Conservation (phyloP, 345 rosid species). For the Crucihimalaya himalaica region DNA sequence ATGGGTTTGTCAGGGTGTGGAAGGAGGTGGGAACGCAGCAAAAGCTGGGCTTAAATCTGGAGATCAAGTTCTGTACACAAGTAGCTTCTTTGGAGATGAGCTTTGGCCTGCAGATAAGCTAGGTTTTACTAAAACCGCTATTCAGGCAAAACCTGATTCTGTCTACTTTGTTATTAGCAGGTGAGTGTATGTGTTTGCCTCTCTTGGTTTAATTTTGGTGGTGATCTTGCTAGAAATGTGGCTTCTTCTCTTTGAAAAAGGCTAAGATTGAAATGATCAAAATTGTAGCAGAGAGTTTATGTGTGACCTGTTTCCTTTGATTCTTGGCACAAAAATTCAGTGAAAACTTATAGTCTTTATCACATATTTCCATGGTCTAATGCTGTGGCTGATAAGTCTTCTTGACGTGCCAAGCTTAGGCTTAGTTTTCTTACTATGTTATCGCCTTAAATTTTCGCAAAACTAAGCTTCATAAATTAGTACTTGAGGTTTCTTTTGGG, state of each 20-base stretch:
- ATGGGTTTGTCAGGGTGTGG: slow-evolving; percentile 59
- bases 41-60: slow-evolving; percentile 89
- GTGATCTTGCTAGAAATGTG: slow-evolving; percentile 15
- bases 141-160: slow-evolving; percentile 97
- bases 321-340: background rate
- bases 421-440: background rate
- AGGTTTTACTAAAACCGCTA: slow-evolving; percentile 95
- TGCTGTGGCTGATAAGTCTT: background rate
- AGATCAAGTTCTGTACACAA: slow-evolving; percentile 92
- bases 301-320: slow-evolving; percentile 7
- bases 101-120: slow-evolving; percentile 99
- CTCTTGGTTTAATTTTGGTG: background rate
- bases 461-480: background rate
- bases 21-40: slow-evolving; percentile 94
- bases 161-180: slow-evolving; percentile 96
- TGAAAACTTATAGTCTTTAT: background rate
- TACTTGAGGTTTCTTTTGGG: background rate
- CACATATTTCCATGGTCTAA: background rate
- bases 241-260: background rate
- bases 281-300: background rate
- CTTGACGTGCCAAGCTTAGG: background rate
- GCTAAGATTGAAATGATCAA: background rate
- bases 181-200: slow-evolving; percentile 35
- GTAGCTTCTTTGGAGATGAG: slow-evolving; percentile 98
- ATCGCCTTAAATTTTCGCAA: background rate